phyloP scores from a whole-genome alignment of 208 protist species.

The Leishmania turanica region DNA sequence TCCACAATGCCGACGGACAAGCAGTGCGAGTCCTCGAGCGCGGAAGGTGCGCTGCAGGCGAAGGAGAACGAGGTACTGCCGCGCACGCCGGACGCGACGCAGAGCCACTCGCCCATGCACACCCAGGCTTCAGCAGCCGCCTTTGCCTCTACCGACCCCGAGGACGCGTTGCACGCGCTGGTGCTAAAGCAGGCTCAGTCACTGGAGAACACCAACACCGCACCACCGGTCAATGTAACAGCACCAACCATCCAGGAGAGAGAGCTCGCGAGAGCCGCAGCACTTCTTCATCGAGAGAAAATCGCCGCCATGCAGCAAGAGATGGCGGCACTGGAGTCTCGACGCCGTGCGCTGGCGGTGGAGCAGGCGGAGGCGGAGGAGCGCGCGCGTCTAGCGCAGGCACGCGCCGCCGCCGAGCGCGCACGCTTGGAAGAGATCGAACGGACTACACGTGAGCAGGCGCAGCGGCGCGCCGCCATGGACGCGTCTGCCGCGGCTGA shows the following conservation, averaged over 20 bases:
- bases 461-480: background rate
- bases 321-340: conserved; percentile 31
- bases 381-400: conserved; percentile 30
- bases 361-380: conserved; percentile 48
- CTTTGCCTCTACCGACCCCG: background rate
- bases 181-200: background rate
- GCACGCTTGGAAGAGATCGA: conserved; percentile 30
- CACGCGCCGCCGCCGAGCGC: conserved; percentile 32
- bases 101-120: background rate
- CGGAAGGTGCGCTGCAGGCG: background rate
- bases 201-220: background rate
- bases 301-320: conserved; percentile 36
- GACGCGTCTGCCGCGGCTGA: conserved; percentile 17
- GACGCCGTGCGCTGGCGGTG: conserved; percentile 26
- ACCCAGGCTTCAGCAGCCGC: background rate
- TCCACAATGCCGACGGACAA: too few species aligned
- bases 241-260: background rate
- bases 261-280: conserved; percentile 13
- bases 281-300: conserved; percentile 46
- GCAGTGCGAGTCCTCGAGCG: background rate
- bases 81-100: background rate
- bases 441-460: conserved; percentile 6
- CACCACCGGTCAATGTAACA: background rate
- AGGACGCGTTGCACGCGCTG: background rate
- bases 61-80: background rate